Conservation (phyloP, 2,329 filamentous ascomycete species). For the Mycocentrospora acerina region DNA sequence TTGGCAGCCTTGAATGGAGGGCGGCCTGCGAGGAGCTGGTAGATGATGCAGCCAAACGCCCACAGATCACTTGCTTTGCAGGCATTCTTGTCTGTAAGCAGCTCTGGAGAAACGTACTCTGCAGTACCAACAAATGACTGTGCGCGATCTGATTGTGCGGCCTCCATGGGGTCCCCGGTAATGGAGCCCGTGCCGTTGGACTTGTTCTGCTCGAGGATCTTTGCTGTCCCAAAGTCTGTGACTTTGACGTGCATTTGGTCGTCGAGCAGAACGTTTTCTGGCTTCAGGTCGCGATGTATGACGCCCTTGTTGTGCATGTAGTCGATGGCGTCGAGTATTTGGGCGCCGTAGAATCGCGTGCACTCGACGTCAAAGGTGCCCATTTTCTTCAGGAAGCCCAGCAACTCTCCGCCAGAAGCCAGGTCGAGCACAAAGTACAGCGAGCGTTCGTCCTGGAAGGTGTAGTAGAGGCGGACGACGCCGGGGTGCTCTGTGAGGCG, state of each 20-base stretch:
- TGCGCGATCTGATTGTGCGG: conserved; percentile 69
- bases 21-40: conserved; percentile 90
- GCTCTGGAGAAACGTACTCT: conserved; percentile 95
- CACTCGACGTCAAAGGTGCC: conserved; percentile 95
- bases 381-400: conserved; percentile 91
- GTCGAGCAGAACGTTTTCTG: conserved; percentile 93
- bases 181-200: conserved; percentile 43
- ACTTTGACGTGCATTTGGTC: conserved; percentile 98
- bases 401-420: conserved; percentile 85
- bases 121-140: conserved; percentile 97
- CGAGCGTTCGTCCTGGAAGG: conserved; percentile 94
- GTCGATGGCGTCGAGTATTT: conserved; percentile 93
- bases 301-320: conserved; percentile 98
- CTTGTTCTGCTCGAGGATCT: conserved; percentile 67
- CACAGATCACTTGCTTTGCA: conserved; percentile 97
- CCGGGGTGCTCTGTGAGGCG: conserved; percentile 94
- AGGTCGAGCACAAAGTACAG: conserved; percentile 96
- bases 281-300: conserved; percentile 94
- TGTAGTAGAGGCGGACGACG: conserved; percentile 96
- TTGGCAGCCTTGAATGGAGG: conserved; percentile 96
- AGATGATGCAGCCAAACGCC: conserved; percentile 98
- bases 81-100: conserved; percentile 94
- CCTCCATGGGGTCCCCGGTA: conserved; percentile 55
- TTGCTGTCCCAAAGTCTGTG: conserved; percentile 98
- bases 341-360: conserved; percentile 88